These are phyloP conservation scores for Canavalia ensiformis DNA, from an alignment of 306 rosid species.

Conservation along the genomic window DNA sequence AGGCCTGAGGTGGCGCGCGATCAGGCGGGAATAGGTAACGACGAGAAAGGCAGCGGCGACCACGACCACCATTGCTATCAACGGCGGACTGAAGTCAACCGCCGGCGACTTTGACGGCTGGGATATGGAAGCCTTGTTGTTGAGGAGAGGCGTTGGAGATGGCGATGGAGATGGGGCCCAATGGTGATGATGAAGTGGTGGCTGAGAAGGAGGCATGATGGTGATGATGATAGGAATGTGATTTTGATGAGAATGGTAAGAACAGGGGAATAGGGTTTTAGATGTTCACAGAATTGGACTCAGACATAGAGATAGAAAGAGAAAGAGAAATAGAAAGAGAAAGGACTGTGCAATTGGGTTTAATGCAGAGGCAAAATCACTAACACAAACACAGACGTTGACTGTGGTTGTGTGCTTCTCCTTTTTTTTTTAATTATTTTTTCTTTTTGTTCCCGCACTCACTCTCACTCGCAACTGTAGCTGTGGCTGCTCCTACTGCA, in stretches of 20 bases:
- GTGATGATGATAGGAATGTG: background rate
- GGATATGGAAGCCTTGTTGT: conserved; percentile 4
- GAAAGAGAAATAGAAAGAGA: background rate
- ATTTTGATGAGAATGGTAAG: background rate
- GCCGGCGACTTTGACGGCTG: conserved; percentile 66
- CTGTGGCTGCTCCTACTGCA: background rate
- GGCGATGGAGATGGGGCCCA: conserved; percentile 51
- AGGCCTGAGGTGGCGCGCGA: conserved; percentile 83
- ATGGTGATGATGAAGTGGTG: conserved; percentile 37
- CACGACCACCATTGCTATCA: conserved; percentile 91
- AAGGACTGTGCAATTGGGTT: conserved; percentile 42
- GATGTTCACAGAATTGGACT: background rate
- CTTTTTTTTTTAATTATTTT: background rate
- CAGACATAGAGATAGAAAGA: background rate
- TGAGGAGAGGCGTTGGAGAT: conserved; percentile 25
- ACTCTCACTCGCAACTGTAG: background rate
- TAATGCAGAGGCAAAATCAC: conserved; percentile 14
- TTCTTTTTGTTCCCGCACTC: background rate
- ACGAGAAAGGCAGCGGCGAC: conserved; percentile 85
- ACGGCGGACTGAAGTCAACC: conserved; percentile 84
- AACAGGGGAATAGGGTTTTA: conserved; percentile 4
- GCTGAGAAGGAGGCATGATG: conserved; percentile 44
- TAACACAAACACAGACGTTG: conserved; percentile 24
- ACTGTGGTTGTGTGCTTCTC: background rate
- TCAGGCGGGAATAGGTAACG: conserved; percentile 87